Percentiles rank a stretch among this genome's conserved stretches.
These are phyloP conservation scores for Thelonectria blattea DNA, from an alignment of 2,329 filamentous ascomycete genomes.

Conservation along the genomic window DNA sequence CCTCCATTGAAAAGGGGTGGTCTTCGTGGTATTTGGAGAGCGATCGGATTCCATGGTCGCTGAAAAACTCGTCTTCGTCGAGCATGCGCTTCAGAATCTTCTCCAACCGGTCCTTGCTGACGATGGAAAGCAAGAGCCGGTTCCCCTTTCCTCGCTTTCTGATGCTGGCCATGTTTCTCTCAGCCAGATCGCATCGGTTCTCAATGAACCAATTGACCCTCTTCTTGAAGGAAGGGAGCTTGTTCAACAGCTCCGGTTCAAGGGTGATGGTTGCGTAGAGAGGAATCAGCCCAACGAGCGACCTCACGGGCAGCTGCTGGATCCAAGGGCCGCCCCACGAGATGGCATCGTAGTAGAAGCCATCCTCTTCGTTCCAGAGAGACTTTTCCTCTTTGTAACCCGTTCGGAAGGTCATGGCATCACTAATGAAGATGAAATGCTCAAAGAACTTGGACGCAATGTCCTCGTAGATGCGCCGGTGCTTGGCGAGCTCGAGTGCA, in stretches of 20 bases:
- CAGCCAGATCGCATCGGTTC: constrained; percentile 83
- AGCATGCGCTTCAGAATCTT: constrained; percentile 92
- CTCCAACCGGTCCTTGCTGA: constrained; percentile 89
- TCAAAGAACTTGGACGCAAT: constrained; percentile 99
- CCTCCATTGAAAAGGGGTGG: constrained; percentile 91
- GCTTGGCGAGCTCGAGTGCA: constrained; percentile 90
- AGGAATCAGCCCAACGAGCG: constrained; percentile 90
- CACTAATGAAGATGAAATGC: constrained; percentile 96
- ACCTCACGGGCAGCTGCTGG: constrained; percentile 89
- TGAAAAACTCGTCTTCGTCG: constrained; percentile 91
- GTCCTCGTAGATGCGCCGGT: constrained; percentile 93
- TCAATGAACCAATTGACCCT: constrained; percentile 93
- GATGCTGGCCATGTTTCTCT: constrained; percentile 95
- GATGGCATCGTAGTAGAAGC: constrained; percentile 98
- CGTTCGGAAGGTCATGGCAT: constrained; percentile 89
- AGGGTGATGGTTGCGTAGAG: constrained; percentile 91
- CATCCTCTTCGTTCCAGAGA: constrained; percentile 94
- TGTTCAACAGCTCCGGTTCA: constrained; percentile 92
- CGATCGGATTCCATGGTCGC: constrained; percentile 87
- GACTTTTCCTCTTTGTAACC: constrained; percentile 77
- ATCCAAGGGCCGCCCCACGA: constrained; percentile 94
- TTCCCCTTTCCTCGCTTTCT: constrained; percentile 88
- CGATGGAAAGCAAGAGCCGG: constrained; percentile 84
- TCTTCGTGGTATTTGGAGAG: constrained; percentile 91
- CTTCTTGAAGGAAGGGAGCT: constrained; percentile 90